Percentiles rank a stretch among this genome's conserved stretches.
These are phyloP conservation scores for Lithospermum erythrorhizon DNA, from an alignment of 257 asterid species.

Conservation along the genomic window DNA sequence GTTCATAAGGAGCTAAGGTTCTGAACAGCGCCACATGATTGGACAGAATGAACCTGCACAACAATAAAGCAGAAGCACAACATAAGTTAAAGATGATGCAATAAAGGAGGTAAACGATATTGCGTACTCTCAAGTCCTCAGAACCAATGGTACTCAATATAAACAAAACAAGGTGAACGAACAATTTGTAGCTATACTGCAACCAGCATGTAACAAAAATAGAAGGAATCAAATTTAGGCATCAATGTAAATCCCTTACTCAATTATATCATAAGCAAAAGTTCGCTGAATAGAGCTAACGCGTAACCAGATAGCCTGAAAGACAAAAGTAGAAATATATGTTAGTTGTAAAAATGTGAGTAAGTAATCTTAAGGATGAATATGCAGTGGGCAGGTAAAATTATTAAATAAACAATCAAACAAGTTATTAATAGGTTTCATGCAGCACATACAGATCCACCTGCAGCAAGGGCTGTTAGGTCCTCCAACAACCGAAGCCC, in stretches of 20 bases:
- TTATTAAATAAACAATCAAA: slow-evolving; percentile 3
- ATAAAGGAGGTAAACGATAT: not conserved
- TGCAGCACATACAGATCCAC: slow-evolving; percentile 99
- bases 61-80: slow-evolving; percentile 14
- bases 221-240: not conserved
- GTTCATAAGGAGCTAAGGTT: slow-evolving; percentile 79
- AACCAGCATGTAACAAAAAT: not conserved
- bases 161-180: not conserved
- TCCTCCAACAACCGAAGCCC: slow-evolving; percentile 96
- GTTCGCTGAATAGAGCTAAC: slow-evolving; percentile 74
- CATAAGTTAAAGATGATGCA: slow-evolving; percentile 2
- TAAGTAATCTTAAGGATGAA: not conserved
- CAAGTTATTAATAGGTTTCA: slow-evolving; percentile 21
- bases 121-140: slow-evolving; percentile 8
- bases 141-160: not conserved
- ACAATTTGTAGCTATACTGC: not conserved
- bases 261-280: slow-evolving; percentile 89
- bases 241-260: slow-evolving; percentile 45
- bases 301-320: slow-evolving; percentile 85
- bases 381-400: not conserved
- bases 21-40: slow-evolving; percentile 85
- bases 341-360: not conserved
- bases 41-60: slow-evolving; percentile 76
- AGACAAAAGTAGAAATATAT: slow-evolving; percentile 17
- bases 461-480: slow-evolving; percentile 99